Evolutionary conservation across 2,329 filamentous ascomycete genomes (phyloP).

Genomic region (Talaromyces sp.): DNA sequence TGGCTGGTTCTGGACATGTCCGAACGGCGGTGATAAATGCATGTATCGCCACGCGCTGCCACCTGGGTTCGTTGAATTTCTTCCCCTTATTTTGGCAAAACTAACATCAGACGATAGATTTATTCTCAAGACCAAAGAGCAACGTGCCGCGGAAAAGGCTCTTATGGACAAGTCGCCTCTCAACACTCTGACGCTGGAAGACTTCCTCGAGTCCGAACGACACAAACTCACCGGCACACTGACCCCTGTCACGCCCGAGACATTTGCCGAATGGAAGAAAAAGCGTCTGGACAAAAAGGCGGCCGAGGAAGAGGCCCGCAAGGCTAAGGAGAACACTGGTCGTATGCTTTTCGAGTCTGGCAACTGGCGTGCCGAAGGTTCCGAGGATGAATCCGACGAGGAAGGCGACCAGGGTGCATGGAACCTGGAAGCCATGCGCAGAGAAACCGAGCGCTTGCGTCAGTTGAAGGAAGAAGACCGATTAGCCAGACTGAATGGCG

Average conservation of each 20-base stretch:
- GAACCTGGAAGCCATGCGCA: slow-evolving; percentile 76
- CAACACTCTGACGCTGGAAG: slow-evolving; percentile 89
- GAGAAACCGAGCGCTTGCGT: slow-evolving; percentile 74
- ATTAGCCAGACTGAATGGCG: slow-evolving; percentile 35
- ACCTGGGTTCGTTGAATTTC: slow-evolving; percentile 64
- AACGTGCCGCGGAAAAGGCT: slow-evolving; percentile 90
- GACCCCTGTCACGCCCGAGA: slow-evolving; percentile 88
- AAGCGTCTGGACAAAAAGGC: slow-evolving; percentile 91
- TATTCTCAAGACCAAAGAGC: slow-evolving; percentile 95
- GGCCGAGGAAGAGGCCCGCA: slow-evolving; percentile 82
- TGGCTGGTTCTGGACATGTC: slow-evolving; percentile 98
- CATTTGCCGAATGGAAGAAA: slow-evolving; percentile 96
- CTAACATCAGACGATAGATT: slow-evolving; percentile 53
- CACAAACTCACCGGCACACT: slow-evolving; percentile 89
- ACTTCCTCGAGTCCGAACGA: slow-evolving; percentile 92
- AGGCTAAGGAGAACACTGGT: slow-evolving; percentile 92
- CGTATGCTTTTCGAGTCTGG: slow-evolving; percentile 94
- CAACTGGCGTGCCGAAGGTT: slow-evolving; percentile 69
- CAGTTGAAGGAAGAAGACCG: slow-evolving; percentile 73
- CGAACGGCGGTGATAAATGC: slow-evolving; percentile 94
- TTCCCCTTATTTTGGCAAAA: not conserved
- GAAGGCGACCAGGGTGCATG: slow-evolving; percentile 50
- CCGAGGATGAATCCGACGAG: slow-evolving; percentile 42
- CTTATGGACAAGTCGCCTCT: slow-evolving; percentile 92
- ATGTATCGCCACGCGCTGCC: slow-evolving; percentile 97